A percentile compares a stretch with the other conserved stretches of the same genome.
Conservation (phyloP, 768 basidiomycete genomes). For the Hygrophorus pudorinus region DNA sequence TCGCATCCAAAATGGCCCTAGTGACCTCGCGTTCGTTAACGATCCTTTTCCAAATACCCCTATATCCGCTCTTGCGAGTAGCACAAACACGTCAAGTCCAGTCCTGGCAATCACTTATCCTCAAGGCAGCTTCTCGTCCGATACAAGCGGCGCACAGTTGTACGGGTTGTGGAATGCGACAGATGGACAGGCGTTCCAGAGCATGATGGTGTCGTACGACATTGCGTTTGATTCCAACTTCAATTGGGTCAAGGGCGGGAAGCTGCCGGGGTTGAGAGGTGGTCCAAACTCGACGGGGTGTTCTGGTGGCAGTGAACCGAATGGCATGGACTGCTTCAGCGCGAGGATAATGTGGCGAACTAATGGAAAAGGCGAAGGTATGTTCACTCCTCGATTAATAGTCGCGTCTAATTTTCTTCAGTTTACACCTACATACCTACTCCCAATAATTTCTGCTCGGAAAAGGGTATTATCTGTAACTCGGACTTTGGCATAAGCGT, state of each 20-base stretch:
- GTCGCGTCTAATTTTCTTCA: conserved; percentile 18
- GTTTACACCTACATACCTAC: conserved; percentile 77
- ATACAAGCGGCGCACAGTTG: conserved; percentile 58
- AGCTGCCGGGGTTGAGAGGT: conserved; percentile 69
- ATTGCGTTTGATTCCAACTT: conserved; percentile 59
- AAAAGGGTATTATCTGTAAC: conserved; percentile 53
- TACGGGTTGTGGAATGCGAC: conserved; percentile 59
- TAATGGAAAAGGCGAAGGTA: conserved; percentile 60
- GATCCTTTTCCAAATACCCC: conserved; percentile 56
- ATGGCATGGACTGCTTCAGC: conserved; percentile 65
- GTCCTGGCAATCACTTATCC: conserved; percentile 59
- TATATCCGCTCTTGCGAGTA: conserved; percentile 20
- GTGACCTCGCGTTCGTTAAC: conserved; percentile 49
- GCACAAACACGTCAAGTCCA: conserved; percentile 24
- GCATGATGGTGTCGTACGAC: conserved; percentile 68
- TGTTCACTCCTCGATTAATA: conserved; percentile 11
- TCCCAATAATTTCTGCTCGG: conserved; percentile 47
- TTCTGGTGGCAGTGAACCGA: conserved; percentile 55
- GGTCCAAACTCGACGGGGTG: conserved; percentile 55
- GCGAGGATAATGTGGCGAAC: conserved; percentile 70
- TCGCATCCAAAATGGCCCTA: conserved; percentile 45
- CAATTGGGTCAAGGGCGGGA: conserved; percentile 67
- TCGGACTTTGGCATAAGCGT: conserved; percentile 72
- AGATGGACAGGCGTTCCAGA: conserved; percentile 44
- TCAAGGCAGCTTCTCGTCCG: conserved; percentile 45